phyloP scores from a whole-genome alignment of 2,329 filamentous ascomycete genomes.

The Arthrocladium fulminans region DNA sequence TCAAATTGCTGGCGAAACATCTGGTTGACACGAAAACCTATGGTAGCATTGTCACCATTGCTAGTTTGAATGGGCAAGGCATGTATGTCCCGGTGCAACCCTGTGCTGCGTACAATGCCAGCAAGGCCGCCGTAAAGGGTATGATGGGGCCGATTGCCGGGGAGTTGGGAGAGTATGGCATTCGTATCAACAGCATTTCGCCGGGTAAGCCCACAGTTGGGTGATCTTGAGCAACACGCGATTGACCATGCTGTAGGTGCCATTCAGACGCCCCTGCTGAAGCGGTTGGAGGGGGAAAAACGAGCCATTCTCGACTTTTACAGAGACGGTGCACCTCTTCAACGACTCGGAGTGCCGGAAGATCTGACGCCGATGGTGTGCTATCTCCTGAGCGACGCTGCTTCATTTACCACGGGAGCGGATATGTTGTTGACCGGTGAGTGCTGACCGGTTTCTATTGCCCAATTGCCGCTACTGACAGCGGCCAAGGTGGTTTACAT shows the following conservation, averaged over 20 bases:
- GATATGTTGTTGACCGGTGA: slow-evolving; percentile 41
- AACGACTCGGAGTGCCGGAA: slow-evolving; percentile 44
- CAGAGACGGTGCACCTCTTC: slow-evolving; percentile 55
- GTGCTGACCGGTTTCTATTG: neutral
- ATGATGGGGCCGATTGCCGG: slow-evolving; percentile 33
- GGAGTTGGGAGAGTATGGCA: slow-evolving; percentile 29
- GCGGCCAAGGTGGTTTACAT: slow-evolving; percentile 3
- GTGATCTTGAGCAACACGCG: no score
- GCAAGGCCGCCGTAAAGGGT: slow-evolving; percentile 37
- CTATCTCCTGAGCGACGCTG: slow-evolving; percentile 39
- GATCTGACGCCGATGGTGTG: slow-evolving; percentile 37
- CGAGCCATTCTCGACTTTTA: slow-evolving; percentile 69
- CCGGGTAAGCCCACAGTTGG: slow-evolving; percentile 26
- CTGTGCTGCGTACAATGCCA: slow-evolving; percentile 38
- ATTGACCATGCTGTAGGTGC: slow-evolving; percentile 18
- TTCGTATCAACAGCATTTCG: slow-evolving; percentile 26
- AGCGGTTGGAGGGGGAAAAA: slow-evolving; percentile 55
- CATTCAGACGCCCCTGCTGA: slow-evolving; percentile 56
- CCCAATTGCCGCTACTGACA: neutral
- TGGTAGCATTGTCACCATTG: slow-evolving; percentile 36
- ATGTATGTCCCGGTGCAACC: slow-evolving; percentile 27
- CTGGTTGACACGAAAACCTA: slow-evolving; percentile 33
- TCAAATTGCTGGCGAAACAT: slow-evolving; percentile 33
- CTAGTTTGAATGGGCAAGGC: slow-evolving; percentile 7
- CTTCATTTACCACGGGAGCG: slow-evolving; percentile 35